Evolutionary conservation across 495 filamentous ascomycete species (phyloP), one percentile per base, ranked within the genome.

Genomic region (Xylaria nigripes): DNA sequence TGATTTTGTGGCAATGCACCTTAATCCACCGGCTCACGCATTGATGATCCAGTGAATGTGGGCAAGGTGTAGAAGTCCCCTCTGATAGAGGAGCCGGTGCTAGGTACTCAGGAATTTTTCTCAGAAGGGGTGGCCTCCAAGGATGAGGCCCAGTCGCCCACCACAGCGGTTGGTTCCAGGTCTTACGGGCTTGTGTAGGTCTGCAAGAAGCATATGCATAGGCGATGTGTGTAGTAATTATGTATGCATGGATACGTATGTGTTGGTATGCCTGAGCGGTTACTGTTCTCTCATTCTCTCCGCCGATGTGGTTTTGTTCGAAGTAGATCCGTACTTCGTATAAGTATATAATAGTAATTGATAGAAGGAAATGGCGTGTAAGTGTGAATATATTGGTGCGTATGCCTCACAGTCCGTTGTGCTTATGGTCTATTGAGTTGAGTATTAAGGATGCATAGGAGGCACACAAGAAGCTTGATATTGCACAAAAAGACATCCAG

Each of bases 111-210:
- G 45, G 30, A 24, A 24, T 23, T 41, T n/a, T 25, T 42, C 36
- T 19, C 27, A 30, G 43, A 29, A 44, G 43, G 32, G 25, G 22
- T 36, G 27, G 47, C 41, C 23, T 13, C 43, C 51, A 29, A 32
- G 24, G 48, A 48, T 42, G 51, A 54, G 16, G 44, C 44, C 29
- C 24, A 54, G 24, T 43, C 42, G 44, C 23, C 51, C 29, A 41
- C 36, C 44, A 54, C 51, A 23, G 27, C 10, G 23, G 42, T 44
- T 38, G 51, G 51, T 18, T 48, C 44, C 45, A 44, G 41, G 32
- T 54, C 51, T 54, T 54, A 54, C 51, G 40, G 42, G 51, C 44
- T 44, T 54, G 32, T 13, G 51, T 13, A 48, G 22, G n/a, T 48
- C 51, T 41, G 51, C 36, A 48, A 48, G 30, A 54, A 34, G 51